Evolutionary conservation across 1,139 yeast species (phyloP).

Genomic region (Saccharomycopsis hybrid): DNA sequence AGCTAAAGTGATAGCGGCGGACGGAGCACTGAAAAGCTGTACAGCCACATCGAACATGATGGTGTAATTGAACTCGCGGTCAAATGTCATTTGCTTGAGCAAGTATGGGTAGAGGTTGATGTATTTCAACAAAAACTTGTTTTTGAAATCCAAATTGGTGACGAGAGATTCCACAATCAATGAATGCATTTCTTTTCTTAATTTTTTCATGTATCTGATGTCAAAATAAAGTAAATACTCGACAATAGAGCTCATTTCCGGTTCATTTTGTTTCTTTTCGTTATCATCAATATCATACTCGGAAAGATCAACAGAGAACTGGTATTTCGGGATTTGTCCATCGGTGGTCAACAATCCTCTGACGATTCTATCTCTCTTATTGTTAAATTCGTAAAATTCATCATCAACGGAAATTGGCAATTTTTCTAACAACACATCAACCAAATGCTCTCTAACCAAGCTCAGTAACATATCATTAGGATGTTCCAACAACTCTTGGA

Average conservation of each 20-base stretch:
- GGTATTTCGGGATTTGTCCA: too few relatives aligned
- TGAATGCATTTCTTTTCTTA: constrained; percentile 4
- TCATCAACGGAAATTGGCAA: background rate
- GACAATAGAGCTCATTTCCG: constrained; percentile 4
- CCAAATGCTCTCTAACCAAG: background rate
- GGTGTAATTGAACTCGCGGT: constrained; percentile 60
- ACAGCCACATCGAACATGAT: constrained; percentile 47
- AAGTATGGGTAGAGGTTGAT: constrained; percentile 28
- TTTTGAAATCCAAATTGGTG: constrained; percentile 13
- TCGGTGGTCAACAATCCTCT: background rate
- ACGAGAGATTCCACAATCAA: constrained; percentile 8
- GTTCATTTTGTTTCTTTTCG: too few relatives aligned
- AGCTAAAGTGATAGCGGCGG: constrained; percentile 41
- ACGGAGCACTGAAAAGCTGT: constrained; percentile 63
- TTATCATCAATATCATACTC: too few relatives aligned
- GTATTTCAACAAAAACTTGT: constrained; percentile 1
- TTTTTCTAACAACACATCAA: background rate
- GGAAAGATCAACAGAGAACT: too few relatives aligned
- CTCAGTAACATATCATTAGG: background rate
- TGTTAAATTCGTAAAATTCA: background rate
- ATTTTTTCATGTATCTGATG: constrained; percentile 32
- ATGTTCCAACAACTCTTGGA: constrained; percentile 32
- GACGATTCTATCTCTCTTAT: background rate
- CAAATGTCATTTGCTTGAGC: constrained; percentile 44
- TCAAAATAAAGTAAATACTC: constrained; percentile 46